Evolutionary conservation across 2,329 filamentous ascomycete genomes (phyloP).

Genomic region (Truncatella angustata): DNA sequence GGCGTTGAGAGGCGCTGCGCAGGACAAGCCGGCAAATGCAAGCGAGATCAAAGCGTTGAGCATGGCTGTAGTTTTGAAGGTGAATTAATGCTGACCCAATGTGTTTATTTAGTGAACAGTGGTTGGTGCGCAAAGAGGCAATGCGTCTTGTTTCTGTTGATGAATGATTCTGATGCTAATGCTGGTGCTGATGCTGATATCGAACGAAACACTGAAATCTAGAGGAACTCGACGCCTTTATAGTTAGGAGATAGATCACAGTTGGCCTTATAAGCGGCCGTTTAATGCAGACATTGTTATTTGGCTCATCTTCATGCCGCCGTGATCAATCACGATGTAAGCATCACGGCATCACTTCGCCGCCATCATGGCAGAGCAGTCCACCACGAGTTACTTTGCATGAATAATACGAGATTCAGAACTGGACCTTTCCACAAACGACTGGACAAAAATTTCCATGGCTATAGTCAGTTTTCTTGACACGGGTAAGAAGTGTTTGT

Average conservation of each 20-base stretch:
- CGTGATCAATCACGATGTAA: not conserved
- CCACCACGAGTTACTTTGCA: not conserved
- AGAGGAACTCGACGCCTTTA: too few relatives aligned
- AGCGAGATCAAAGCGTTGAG: constrained; percentile 1
- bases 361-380: not conserved
- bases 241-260: not conserved
- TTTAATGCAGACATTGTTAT: not conserved
- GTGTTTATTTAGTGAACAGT: too few relatives aligned
- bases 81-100: not conserved
- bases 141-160: not conserved
- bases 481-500: not conserved
- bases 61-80: not conserved
- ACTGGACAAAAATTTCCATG: not conserved
- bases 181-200: too few relatives aligned
- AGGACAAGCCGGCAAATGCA: constrained; percentile 5
- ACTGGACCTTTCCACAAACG: not conserved
- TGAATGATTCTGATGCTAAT: not conserved
- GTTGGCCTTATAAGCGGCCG: not conserved
- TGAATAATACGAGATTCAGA: too few relatives aligned
- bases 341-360: not conserved
- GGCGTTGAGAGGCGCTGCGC: constrained; percentile 7
- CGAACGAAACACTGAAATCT: too few relatives aligned
- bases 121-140: not conserved
- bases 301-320: not conserved
- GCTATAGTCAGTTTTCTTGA: not conserved